Percentiles rank a stretch among this genome's conserved stretches.
phyloP scores from a whole-genome alignment of 495 filamentous ascomycete genomes.

The Friedmanniomyces simplex region DNA sequence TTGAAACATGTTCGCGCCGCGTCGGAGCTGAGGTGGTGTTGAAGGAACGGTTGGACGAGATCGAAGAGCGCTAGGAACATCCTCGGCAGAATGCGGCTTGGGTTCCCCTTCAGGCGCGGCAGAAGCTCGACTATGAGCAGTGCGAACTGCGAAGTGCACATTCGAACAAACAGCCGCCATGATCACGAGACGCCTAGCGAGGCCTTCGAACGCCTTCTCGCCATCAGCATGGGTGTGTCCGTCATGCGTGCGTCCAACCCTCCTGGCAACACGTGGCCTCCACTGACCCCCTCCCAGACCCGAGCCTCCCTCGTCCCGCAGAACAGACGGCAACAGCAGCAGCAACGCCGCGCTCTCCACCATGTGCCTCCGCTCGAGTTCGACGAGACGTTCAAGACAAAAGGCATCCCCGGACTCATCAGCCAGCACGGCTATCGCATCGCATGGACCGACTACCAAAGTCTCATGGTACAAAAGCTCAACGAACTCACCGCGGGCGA shows the following conservation, averaged over 20 bases:
- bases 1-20: not conserved
- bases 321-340: not conserved
- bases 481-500: slow-evolving; percentile 57
- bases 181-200: slow-evolving; percentile 21
- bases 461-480: slow-evolving; percentile 58
- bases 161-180: slow-evolving; percentile 7
- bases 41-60: not conserved
- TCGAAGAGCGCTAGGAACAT: not conserved
- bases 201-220: slow-evolving; percentile 11
- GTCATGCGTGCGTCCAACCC: slow-evolving; percentile 13
- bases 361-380: slow-evolving; percentile 34
- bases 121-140: not conserved
- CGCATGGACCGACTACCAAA: slow-evolving; percentile 77
- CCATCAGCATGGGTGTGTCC: slow-evolving; percentile 11
- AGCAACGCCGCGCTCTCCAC: slow-evolving; percentile 7
- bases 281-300: not conserved
- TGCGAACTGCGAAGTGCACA: not conserved
- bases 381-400: slow-evolving; percentile 42
- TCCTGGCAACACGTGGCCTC: not conserved
- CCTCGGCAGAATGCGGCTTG: too few relatives aligned
- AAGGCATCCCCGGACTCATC: slow-evolving; percentile 60
- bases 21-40: not conserved
- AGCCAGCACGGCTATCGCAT: slow-evolving; percentile 55
- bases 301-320: slow-evolving; percentile 12
- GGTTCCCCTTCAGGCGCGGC: too few relatives aligned